Base-by-base conservation (phyloP, 768 basidiomycete species). In the Tubosaeta sp. region DNA sequence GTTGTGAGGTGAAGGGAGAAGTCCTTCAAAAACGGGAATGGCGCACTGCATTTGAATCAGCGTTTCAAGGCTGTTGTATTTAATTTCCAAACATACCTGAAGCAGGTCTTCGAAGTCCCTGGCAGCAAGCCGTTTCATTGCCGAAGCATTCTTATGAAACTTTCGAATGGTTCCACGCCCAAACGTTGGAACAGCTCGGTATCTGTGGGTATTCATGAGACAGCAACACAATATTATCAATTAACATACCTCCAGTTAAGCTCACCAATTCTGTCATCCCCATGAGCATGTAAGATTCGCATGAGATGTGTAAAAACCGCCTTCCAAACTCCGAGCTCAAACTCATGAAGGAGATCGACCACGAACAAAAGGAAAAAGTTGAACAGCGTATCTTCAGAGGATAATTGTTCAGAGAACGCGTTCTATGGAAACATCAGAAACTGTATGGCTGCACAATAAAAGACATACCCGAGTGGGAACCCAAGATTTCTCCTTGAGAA, bases 1-100 rank as follows among this genome's bases (percentile, higher is more conserved):
- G 35, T 71, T 53, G 44, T 69, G 53, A 3, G 40, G 34, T 1
- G 16, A 10, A 4, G 34, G 21, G 6, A 36, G 43, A 14, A 31
- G 16, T 21, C 43, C 30, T 6, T 44, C 19, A 14, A 44, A 44
- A 12, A 44, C 19, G 1, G 30, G 43, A 1, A 44, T 44, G 3
- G 43, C 29, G 30, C 43, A 44, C 42, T 43, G 16, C n/a, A 18
- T 35, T 3, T n/a, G 34, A n/a, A 27, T 27, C 25, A 27, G 25
- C 25, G 8, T 27, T 27, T 27, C 25, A 27, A 27, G 25, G 4
- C 25, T 4, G 25, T 27, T 27, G 4, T 8, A 27, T 27, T 16
- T 4, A 35, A 18, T 6, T 18, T 16, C 2, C 7, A 6, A 35
- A 35, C 34, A n/a, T n/a, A 35, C 34, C 34, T 35, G 34, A 18